A percentile compares a stretch with the other conserved stretches of the same genome.
phyloP scores from a whole-genome alignment of 768 basidiomycete genomes.

The Mycena rebaudengoi region DNA sequence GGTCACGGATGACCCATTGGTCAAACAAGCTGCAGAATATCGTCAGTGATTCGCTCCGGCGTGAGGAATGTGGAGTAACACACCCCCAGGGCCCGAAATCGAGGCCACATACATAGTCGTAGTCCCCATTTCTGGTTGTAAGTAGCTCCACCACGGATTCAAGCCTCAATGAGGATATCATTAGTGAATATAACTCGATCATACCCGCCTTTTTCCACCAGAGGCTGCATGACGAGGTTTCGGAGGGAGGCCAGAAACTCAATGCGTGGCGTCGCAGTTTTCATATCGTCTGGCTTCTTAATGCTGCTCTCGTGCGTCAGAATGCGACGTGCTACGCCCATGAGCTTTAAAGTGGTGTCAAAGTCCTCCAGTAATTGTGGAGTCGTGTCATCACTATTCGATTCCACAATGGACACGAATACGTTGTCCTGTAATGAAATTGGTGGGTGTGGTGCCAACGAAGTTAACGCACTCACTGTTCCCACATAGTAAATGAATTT shows the following conservation, averaged over 20 bases:
- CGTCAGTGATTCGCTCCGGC: background rate
- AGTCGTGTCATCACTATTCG: constrained; percentile 42
- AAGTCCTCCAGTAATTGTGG: constrained; percentile 40
- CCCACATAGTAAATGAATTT: constrained; percentile 49
- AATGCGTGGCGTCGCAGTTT: constrained; percentile 41
- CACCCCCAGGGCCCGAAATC: constrained; percentile 46
- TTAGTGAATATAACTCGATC: constrained; percentile 52
- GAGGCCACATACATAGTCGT: constrained; percentile 54
- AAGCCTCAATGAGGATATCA: constrained; percentile 50
- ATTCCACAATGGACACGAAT: constrained; percentile 33
- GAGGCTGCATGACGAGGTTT: constrained; percentile 52
- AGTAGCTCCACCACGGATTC: constrained; percentile 50
- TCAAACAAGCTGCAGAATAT: constrained; percentile 38
- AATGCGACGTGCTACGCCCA: constrained; percentile 40
- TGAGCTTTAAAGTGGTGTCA: constrained; percentile 29
- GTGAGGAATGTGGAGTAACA: background rate
- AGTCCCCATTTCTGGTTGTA: constrained; percentile 45
- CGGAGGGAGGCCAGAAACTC: constrained; percentile 48
- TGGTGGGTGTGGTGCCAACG: too few species aligned
- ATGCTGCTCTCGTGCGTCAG: constrained; percentile 37
- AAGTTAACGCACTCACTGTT: constrained; percentile 6
- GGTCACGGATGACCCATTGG: constrained; percentile 46
- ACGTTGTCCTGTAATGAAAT: constrained; percentile 40
- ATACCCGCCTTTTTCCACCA: constrained; percentile 44
- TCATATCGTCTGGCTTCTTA: constrained; percentile 28